phyloP scores from a whole-genome alignment of 2,329 filamentous ascomycete species.

The Paradendryphiella salina region DNA sequence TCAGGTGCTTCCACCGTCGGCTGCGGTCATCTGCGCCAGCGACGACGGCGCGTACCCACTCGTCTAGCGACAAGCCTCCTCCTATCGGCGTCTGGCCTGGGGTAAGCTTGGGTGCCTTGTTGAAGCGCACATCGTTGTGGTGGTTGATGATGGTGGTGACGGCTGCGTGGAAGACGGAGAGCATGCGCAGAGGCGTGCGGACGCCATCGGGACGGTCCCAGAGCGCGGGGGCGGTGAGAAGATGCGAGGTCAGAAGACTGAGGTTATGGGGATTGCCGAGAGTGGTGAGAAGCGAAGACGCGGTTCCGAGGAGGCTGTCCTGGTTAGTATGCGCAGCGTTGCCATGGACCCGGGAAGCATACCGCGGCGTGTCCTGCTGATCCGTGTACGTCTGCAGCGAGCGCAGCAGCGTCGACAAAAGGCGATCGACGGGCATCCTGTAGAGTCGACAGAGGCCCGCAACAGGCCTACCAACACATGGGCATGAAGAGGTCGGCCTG shows the following conservation, averaged over 20 bases:
- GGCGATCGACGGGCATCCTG: slow-evolving; percentile 67
- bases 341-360: slow-evolving; percentile 24
- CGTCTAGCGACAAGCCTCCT: slow-evolving; percentile 57
- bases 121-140: slow-evolving; percentile 43
- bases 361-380: slow-evolving; percentile 64
- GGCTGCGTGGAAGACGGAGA: slow-evolving; percentile 73
- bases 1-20: slow-evolving; percentile 77
- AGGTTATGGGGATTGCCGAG: slow-evolving; percentile 77
- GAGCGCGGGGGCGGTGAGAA: slow-evolving; percentile 71
- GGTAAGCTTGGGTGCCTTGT: slow-evolving; percentile 31
- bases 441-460: slow-evolving; percentile 3
- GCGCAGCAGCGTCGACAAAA: slow-evolving; percentile 68
- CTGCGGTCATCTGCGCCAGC: slow-evolving; percentile 64
- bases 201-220: slow-evolving; percentile 67
- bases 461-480: slow-evolving; percentile 4
- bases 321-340: slow-evolving; percentile 28
- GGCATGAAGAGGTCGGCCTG: slow-evolving; percentile 1
- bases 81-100: slow-evolving; percentile 40
- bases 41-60: slow-evolving; percentile 63
- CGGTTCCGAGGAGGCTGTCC: slow-evolving; percentile 62
- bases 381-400: slow-evolving; percentile 63
- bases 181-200: slow-evolving; percentile 64
- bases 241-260: slow-evolving; percentile 70
- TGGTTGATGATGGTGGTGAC: slow-evolving; percentile 59
- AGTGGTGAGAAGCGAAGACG: slow-evolving; percentile 67